A percentile compares a stretch with the other conserved stretches of the same genome.
phyloP scores from a whole-genome alignment of 805 yeast species.

The Candida peoriensis region DNA sequence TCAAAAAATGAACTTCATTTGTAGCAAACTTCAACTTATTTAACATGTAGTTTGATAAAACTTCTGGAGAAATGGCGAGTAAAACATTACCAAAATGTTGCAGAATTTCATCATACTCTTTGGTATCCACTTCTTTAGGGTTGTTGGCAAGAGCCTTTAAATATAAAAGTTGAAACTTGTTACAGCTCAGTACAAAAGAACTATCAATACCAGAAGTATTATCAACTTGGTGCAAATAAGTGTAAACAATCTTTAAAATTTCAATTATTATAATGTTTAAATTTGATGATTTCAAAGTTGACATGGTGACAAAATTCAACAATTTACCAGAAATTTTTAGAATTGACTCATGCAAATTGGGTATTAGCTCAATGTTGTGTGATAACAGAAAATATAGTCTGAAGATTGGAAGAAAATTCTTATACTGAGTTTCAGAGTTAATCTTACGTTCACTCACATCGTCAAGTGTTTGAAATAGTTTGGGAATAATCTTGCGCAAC shows the following conservation, averaged over 20 bases:
- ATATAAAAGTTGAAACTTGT: slow-evolving; percentile 22
- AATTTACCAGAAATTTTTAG: slow-evolving; percentile 20
- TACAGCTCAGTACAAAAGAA: slow-evolving; percentile 24
- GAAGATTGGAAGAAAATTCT: slow-evolving; percentile 22
- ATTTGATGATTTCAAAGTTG: slow-evolving; percentile 15
- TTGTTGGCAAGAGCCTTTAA: too few species aligned
- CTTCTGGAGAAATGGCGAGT: slow-evolving; percentile 18
- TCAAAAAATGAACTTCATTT: slow-evolving; percentile 17
- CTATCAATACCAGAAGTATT: slow-evolving; percentile 23
- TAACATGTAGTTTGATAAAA: slow-evolving; percentile 23
- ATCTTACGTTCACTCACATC: slow-evolving; percentile 22
- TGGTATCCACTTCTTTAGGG: slow-evolving; percentile 7
- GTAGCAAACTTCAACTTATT: slow-evolving; percentile 19
- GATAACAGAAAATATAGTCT: slow-evolving; percentile 21
- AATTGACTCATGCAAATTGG: slow-evolving; percentile 11
- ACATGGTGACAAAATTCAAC: slow-evolving; percentile 21
- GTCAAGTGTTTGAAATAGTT: slow-evolving; percentile 13
- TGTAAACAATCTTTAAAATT: slow-evolving; percentile 23
- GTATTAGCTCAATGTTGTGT: slow-evolving; percentile 12
- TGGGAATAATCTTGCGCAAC: slow-evolving; percentile 8
- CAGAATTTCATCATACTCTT: slow-evolving; percentile 22
- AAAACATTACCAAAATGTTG: slow-evolving; percentile 24
- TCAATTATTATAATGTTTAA: slow-evolving; percentile 23
- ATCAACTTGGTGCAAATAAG: slow-evolving; percentile 21
- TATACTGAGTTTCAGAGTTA: slow-evolving; percentile 20